These are phyloP conservation scores for Parathielavia hyrcaniae DNA, from an alignment of 495 filamentous ascomycete genomes.

Conservation along the genomic window DNA sequence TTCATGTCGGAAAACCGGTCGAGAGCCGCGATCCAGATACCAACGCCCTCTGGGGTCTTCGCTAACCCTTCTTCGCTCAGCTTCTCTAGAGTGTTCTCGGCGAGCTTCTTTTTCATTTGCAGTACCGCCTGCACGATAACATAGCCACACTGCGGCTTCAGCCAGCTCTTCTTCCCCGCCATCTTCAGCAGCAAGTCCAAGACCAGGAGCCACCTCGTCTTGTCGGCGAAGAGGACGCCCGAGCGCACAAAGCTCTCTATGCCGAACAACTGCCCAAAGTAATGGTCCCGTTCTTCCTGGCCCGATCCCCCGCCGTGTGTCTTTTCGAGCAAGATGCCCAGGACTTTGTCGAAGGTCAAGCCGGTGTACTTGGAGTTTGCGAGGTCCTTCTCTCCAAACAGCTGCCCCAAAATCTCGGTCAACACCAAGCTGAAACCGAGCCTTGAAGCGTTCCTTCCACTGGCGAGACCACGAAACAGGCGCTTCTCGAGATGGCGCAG, in stretches of 20 bases:
- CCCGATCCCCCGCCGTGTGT: slow-evolving; percentile 60
- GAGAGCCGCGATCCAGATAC: slow-evolving; percentile 71
- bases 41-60: slow-evolving; percentile 78
- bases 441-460: slow-evolving; percentile 80
- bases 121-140: slow-evolving; percentile 51
- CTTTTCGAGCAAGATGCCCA: slow-evolving; percentile 62
- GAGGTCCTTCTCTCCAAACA: slow-evolving; percentile 46
- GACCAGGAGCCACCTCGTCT: slow-evolving; percentile 56
- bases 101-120: slow-evolving; percentile 47
- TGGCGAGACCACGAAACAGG: slow-evolving; percentile 82
- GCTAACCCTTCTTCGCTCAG: slow-evolving; percentile 58
- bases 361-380: slow-evolving; percentile 40
- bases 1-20: slow-evolving; percentile 57
- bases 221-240: slow-evolving; percentile 56
- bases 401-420: slow-evolving; percentile 67
- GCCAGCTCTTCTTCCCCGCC: slow-evolving; percentile 68
- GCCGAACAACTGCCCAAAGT: slow-evolving; percentile 80
- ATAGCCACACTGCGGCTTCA: slow-evolving; percentile 80
- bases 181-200: slow-evolving; percentile 55
- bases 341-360: slow-evolving; percentile 49
- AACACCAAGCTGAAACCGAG: slow-evolving; percentile 87
- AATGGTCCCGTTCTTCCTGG: slow-evolving; percentile 78
- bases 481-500: slow-evolving; percentile 52
- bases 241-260: slow-evolving; percentile 78
- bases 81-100: slow-evolving; percentile 55